phyloP scores from a whole-genome alignment of 2,329 filamentous ascomycete species.

The Cercospora berteroae region DNA sequence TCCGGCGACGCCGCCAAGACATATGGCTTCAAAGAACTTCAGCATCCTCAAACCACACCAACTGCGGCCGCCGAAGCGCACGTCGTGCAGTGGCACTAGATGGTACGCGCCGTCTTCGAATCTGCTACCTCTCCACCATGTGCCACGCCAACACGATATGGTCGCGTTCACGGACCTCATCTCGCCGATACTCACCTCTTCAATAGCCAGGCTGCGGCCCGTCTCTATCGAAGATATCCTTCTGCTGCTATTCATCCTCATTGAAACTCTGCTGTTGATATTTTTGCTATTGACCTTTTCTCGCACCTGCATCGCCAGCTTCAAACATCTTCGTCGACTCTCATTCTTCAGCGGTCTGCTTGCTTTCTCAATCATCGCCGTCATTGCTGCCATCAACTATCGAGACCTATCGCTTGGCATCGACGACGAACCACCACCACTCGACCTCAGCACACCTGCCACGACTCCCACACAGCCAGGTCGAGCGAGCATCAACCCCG shows the following conservation, averaged over 20 bases:
- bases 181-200: background rate
- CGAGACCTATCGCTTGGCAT: conserved; percentile 6
- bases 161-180: background rate
- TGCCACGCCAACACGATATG: background rate
- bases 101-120: background rate
- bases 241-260: conserved; percentile 30
- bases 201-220: conserved; percentile 21
- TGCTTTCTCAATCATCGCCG: conserved; percentile 15
- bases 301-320: conserved; percentile 3
- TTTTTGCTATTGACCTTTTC: conserved; percentile 24
- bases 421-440: conserved; percentile 21
- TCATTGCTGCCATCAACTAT: conserved; percentile 14
- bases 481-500: background rate
- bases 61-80: background rate
- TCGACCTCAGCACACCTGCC: conserved; percentile 6
- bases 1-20: conserved; percentile 22
- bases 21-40: conserved; percentile 22
- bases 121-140: background rate
- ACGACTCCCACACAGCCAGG: background rate
- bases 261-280: conserved; percentile 27
- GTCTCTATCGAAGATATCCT: conserved; percentile 30
- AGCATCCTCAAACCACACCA: conserved; percentile 15
- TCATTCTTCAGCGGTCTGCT: conserved; percentile 18
- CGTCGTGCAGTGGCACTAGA: background rate
- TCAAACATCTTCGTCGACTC: conserved; percentile 15